Evolutionary conservation across 2,329 filamentous ascomycete species (phyloP).

Genomic region (Verruconis gallopava): DNA sequence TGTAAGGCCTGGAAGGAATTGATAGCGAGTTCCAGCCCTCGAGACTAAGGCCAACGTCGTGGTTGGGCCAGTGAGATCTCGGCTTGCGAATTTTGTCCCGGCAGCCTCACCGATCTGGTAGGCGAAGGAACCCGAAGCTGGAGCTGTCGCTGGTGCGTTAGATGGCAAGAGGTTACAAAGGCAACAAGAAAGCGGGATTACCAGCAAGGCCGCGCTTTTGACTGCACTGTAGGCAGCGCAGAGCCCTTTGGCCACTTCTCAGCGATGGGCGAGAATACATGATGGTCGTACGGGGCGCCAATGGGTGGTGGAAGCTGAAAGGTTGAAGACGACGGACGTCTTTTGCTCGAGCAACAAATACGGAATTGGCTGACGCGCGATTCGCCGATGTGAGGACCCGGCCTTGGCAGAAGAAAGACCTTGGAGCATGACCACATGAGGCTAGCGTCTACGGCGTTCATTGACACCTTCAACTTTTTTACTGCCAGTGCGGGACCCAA

Average conservation of each 20-base stretch:
- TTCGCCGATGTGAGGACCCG: background rate
- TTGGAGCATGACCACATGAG: too few species aligned
- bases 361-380: background rate
- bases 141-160: conserved; percentile 34
- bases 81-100: conserved; percentile 84
- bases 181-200: background rate
- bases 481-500: too few species aligned
- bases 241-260: conserved; percentile 7
- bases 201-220: conserved; percentile 8
- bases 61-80: conserved; percentile 78
- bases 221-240: conserved; percentile 8
- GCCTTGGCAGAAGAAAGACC: background rate
- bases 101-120: conserved; percentile 78
- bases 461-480: too few species aligned
- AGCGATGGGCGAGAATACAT: conserved; percentile 9
- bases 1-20: conserved; percentile 78
- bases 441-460: too few species aligned
- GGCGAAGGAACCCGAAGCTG: conserved; percentile 63
- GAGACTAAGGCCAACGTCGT: conserved; percentile 84
- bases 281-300: conserved; percentile 4
- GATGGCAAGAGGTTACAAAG: background rate
- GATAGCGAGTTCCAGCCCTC: conserved; percentile 88
- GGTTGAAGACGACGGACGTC: background rate
- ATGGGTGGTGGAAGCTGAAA: conserved; percentile 3
- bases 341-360: background rate